Conservation (phyloP, 352 stramenopile genomes). For the Pythium myriotylum region DNA sequence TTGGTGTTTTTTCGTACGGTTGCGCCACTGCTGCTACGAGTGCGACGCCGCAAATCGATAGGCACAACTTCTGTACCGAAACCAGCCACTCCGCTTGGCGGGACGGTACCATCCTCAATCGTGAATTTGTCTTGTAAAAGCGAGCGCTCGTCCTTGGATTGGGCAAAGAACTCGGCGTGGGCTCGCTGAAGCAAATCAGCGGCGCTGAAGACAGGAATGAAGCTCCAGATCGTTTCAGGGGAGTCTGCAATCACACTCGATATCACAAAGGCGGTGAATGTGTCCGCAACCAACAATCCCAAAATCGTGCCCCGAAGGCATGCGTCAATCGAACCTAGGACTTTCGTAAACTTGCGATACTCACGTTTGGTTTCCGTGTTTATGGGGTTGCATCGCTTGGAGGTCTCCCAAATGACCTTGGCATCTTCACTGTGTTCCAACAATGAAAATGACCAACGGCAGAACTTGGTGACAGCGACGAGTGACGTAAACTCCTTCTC, state of each 20-base stretch:
- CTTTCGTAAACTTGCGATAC: slow-evolving; percentile 88
- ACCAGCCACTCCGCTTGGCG: not conserved
- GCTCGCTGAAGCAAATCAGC: slow-evolving; percentile 81
- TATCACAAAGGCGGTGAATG: slow-evolving; percentile 88
- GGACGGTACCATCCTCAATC: slow-evolving; percentile 11
- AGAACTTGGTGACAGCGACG: slow-evolving; percentile 81
- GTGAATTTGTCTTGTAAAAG: slow-evolving; percentile 78
- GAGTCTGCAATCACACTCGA: slow-evolving; percentile 78
- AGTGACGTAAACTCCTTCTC: slow-evolving; percentile 86
- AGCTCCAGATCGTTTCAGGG: slow-evolving; percentile 64
- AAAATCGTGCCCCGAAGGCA: slow-evolving; percentile 83
- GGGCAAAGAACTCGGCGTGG: slow-evolving; percentile 74
- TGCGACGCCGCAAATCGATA: not conserved
- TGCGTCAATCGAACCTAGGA: slow-evolving; percentile 82
- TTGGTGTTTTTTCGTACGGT: not conserved
- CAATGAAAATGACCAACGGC: slow-evolving; percentile 85
- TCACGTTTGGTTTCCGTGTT: slow-evolving; percentile 86
- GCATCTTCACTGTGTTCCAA: slow-evolving; percentile 83
- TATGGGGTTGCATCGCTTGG: slow-evolving; percentile 84
- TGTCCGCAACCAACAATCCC: slow-evolving; percentile 82
- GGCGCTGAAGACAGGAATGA: slow-evolving; percentile 81
- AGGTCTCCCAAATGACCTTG: slow-evolving; percentile 89
- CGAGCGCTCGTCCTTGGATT: slow-evolving; percentile 60
- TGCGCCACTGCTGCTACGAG: slow-evolving; percentile 10
- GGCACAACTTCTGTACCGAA: not conserved